Conservation (phyloP, 2,329 filamentous ascomycete species). For the Lachnellula subtilissima region DNA sequence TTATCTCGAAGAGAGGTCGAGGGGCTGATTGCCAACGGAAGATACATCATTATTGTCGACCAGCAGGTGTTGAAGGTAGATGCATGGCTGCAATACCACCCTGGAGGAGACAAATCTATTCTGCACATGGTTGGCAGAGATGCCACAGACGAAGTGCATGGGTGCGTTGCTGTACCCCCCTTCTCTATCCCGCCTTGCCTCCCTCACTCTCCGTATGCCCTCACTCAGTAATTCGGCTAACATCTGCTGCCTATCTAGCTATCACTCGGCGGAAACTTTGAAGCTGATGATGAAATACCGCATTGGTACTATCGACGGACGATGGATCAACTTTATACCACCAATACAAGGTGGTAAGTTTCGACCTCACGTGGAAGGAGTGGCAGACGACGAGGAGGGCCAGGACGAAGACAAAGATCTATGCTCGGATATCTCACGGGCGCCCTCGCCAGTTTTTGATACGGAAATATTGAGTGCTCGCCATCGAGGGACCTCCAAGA, state of each 20-base stretch:
- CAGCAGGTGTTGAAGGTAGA: conserved; percentile 81
- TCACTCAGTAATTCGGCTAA: neutral
- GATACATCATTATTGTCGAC: conserved; percentile 75
- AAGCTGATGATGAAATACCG: conserved; percentile 73
- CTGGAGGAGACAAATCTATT: conserved; percentile 87
- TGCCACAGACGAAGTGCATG: conserved; percentile 90
- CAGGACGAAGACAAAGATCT: conserved; percentile 30
- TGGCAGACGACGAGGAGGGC: conserved; percentile 32
- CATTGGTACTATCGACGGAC: conserved; percentile 75
- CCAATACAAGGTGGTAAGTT: conserved; percentile 88
- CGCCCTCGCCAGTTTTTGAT: conserved; percentile 33
- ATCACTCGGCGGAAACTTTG: conserved; percentile 77
- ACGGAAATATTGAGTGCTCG: conserved; percentile 16
- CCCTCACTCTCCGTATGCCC: neutral
- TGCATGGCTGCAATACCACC: conserved; percentile 83
- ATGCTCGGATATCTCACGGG: conserved; percentile 26
- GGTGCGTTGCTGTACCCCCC: conserved; percentile 49
- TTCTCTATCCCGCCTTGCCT: neutral
- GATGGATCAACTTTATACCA: conserved; percentile 83
- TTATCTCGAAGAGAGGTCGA: conserved; percentile 66
- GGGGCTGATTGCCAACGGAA: conserved; percentile 75
- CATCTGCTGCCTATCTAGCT: conserved; percentile 41
- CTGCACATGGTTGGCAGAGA: conserved; percentile 89
- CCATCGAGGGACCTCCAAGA: conserved; percentile 14
- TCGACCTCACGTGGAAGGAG: conserved; percentile 45